A percentile compares a stretch with the other conserved stretches of the same genome.
Conservation (phyloP, 306 rosid species). For the Cyamopsis tetragonoloba region DNA sequence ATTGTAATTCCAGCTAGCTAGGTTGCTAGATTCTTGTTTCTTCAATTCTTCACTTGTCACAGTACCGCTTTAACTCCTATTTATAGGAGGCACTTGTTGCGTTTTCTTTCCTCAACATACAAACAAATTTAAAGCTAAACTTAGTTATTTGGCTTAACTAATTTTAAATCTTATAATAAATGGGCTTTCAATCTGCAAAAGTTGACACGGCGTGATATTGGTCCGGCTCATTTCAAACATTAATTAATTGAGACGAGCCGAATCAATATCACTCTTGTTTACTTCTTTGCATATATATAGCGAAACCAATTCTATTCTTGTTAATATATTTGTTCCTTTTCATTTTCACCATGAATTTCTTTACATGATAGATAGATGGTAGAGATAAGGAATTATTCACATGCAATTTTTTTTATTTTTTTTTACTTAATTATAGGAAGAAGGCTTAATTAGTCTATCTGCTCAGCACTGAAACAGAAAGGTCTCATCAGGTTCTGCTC, state of each 20-base stretch:
- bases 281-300: conserved; percentile 33
- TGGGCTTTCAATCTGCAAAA: conserved; percentile 31
- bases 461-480: neutral
- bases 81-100: conserved; percentile 13
- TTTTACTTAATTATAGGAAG: too few relatives aligned
- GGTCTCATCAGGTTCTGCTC: too few relatives aligned
- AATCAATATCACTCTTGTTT: conserved; percentile 81
- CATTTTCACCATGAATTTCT: neutral
- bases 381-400: too few relatives aligned
- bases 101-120: conserved; percentile 1
- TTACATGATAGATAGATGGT: neutral
- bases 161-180: too few relatives aligned
- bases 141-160: neutral
- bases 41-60: conserved; percentile 21
- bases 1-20: too few relatives aligned
- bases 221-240: conserved; percentile 36
- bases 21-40: too few relatives aligned
- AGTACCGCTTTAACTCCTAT: conserved; percentile 21
- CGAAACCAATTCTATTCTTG: neutral
- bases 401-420: neutral
- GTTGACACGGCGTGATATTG: conserved; percentile 71
- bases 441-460: neutral
- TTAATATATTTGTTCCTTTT: neutral
- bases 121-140: too few relatives aligned
- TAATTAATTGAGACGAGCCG: conserved; percentile 48